Evolutionary conservation across 257 asterid species (phyloP), one percentile per base, ranked within the genome.

Genomic region (Penstemon barbatus): DNA sequence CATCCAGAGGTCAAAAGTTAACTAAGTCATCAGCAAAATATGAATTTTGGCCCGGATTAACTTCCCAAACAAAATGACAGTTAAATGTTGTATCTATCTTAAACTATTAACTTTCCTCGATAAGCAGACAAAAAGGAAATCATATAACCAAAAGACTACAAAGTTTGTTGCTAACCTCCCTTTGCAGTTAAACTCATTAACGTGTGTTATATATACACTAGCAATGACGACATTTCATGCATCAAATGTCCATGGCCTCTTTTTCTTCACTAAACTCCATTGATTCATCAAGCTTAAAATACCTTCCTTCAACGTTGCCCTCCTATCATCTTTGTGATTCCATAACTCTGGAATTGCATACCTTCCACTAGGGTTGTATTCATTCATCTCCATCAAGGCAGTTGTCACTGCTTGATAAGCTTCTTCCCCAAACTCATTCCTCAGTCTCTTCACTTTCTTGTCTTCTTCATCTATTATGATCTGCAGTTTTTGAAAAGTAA

Each of bases 231-330:
- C 42, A 12, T 41, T 50, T 15, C 13, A 38, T 25, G 8, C 12
- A 3, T 7, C 58, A 37, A 46, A 39, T 45, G 41, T 59, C 63
- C 52, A 68, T 7, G 50, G 70, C 60, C 49, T 75, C 80, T 71
- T 79, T 53, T 12, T 56, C 57, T 78, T 77, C 40, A 71, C 45
- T 57, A 3, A 18, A 43, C 70, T 71, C 96, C 86, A 87, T 76
- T 79, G 81, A 65, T 73, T 83, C 70, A 87, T 25, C 48, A 86
- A 51, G 66, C 61, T 44, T 2, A 61, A 42, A 55, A 78, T 76
- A 55, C 92, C 95, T 79, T 87, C 95, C 73, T 65, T 71, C n/a
- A 86, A 69, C 1, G 84, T 79, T 57, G 96, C 96, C 70, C 77
- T 76, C 81, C 82, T 71, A 3, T 75, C 69, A 0, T 72, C 85